A percentile compares a stretch with the other conserved stretches of the same genome.
Conservation (phyloP, 2,329 filamentous ascomycete genomes). For the Exophiala bonariae region DNA sequence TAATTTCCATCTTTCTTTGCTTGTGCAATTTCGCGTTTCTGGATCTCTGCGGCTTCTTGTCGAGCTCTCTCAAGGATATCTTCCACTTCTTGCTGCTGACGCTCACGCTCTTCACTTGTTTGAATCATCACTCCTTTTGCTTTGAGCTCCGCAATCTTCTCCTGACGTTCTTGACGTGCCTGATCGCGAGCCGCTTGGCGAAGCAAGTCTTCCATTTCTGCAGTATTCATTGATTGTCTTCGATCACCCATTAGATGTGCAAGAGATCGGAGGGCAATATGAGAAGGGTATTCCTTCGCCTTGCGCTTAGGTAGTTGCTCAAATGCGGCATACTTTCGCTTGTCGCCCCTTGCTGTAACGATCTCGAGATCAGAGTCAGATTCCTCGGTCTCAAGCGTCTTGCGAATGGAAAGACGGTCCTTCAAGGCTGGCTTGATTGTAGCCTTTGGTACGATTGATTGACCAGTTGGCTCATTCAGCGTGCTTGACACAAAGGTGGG, state of each 20-base stretch:
- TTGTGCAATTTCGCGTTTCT: constrained; percentile 71
- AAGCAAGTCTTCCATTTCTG: constrained; percentile 68
- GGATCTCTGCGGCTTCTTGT: constrained; percentile 75
- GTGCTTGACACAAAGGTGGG: too few relatives aligned
- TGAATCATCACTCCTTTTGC: constrained; percentile 79
- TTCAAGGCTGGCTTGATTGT: constrained; percentile 1
- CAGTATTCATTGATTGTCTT: constrained; percentile 62
- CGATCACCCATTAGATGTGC: constrained; percentile 67
- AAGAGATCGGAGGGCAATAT: constrained; percentile 70
- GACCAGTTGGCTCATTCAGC: too few relatives aligned
- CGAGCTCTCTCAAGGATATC: constrained; percentile 84
- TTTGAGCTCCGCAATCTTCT: constrained; percentile 72
- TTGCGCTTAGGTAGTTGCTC: constrained; percentile 66
- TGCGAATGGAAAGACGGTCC: background rate
- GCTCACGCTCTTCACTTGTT: constrained; percentile 82
- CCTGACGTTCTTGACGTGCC: constrained; percentile 73
- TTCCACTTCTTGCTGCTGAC: constrained; percentile 79
- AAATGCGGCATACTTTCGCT: constrained; percentile 60
- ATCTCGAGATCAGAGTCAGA: constrained; percentile 65
- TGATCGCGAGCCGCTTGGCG: constrained; percentile 75
- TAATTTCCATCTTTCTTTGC: constrained; percentile 63
- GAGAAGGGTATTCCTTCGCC: constrained; percentile 61
- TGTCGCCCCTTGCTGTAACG: constrained; percentile 42
- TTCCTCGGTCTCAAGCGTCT: constrained; percentile 5
- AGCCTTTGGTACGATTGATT: too few relatives aligned